Percentiles rank a stretch among this genome's conserved stretches.
These are phyloP conservation scores for Neolentinus lepideus DNA, from an alignment of 1,284 basidiomycete genomes.

Conservation along the genomic window DNA sequence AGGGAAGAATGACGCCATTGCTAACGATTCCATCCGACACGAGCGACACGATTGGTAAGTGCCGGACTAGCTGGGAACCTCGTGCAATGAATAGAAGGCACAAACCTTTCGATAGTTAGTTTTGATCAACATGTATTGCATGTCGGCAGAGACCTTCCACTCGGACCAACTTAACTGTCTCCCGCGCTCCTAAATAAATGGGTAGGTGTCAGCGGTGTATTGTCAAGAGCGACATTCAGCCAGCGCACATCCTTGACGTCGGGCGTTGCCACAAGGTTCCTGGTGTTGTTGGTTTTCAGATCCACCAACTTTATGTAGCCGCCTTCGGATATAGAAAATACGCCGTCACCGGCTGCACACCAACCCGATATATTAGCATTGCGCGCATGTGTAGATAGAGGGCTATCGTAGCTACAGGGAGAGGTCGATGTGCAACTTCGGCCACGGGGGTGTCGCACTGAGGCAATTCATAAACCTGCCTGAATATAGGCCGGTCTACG, in stretches of 20 bases:
- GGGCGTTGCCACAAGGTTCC: slow-evolving; percentile 45
- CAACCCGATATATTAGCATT: background rate
- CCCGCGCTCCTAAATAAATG: slow-evolving; percentile 46
- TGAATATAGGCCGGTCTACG: too few species aligned
- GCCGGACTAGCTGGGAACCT: too few species aligned
- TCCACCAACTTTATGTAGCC: slow-evolving; percentile 73
- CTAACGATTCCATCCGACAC: slow-evolving; percentile 25
- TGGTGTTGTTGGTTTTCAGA: slow-evolving; percentile 67
- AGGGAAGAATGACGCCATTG: slow-evolving; percentile 92
- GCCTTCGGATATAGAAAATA: slow-evolving; percentile 62
- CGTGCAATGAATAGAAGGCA: background rate
- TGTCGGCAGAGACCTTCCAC: slow-evolving; percentile 84
- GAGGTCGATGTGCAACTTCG: too few species aligned
- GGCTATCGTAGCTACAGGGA: background rate
- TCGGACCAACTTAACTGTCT: slow-evolving; percentile 40
- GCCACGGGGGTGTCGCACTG: too few species aligned
- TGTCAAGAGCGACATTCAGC: background rate
- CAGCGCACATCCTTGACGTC: slow-evolving; percentile 57
- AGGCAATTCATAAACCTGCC: too few species aligned
- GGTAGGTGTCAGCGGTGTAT: background rate
- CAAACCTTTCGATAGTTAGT: slow-evolving; percentile 65
- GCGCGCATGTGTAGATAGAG: background rate
- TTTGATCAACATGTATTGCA: slow-evolving; percentile 80
- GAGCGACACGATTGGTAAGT: too few species aligned
- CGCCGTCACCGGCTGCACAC: slow-evolving; percentile 76